Conservation (phyloP, 257 asterid genomes). For the Fraxinus cuspidata region DNA sequence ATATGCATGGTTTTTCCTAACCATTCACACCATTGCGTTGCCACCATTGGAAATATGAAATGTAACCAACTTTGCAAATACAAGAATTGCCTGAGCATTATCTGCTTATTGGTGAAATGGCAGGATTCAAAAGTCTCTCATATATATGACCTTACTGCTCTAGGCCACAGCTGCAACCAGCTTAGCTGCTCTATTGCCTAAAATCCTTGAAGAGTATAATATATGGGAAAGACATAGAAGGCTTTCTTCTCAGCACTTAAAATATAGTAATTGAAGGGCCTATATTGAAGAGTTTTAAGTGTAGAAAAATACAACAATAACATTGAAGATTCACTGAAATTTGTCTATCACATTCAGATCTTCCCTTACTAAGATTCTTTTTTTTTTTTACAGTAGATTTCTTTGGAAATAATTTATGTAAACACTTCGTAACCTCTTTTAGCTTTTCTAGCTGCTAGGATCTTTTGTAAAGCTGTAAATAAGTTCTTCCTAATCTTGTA, state of each 20-base stretch:
- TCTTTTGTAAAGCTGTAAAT: neutral
- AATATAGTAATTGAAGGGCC: neutral
- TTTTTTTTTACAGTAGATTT: neutral
- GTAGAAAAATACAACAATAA: neutral
- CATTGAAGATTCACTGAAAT: neutral
- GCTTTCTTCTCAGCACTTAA: neutral
- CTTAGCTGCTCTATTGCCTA: neutral
- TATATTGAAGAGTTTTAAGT: neutral
- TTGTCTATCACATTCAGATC: neutral
- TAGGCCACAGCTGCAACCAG: constrained; percentile 9
- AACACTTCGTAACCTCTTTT: neutral
- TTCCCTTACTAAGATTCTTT: neutral
- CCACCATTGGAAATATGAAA: too few relatives aligned
- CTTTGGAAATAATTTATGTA: neutral
- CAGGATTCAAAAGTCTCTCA: constrained; percentile 3
- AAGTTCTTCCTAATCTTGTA: neutral
- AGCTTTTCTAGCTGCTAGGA: neutral
- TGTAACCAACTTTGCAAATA: too few relatives aligned
- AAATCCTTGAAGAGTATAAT: neutral
- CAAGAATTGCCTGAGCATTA: constrained; percentile 4
- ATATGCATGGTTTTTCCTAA: too few relatives aligned
- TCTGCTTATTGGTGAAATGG: neutral
- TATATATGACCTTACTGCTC: neutral
- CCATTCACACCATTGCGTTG: too few relatives aligned
- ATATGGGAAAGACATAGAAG: constrained; percentile 7